Percentiles rank a stretch among this genome's conserved stretches.
phyloP scores from a whole-genome alignment of 768 basidiomycete species.

The Agrocybe praecox region DNA sequence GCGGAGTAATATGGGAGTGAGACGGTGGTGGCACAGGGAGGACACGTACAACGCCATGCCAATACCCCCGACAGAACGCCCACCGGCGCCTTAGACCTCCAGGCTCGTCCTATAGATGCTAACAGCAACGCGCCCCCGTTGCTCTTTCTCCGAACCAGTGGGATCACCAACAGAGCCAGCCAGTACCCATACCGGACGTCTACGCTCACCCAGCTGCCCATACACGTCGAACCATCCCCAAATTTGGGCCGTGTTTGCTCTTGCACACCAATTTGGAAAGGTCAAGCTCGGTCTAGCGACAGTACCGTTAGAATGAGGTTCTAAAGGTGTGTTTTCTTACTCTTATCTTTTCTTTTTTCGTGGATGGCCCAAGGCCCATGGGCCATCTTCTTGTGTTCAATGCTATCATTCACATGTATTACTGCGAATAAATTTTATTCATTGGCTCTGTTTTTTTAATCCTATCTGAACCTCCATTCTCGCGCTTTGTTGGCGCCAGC shows the following conservation, averaged over 20 bases:
- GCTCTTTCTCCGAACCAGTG: not conserved
- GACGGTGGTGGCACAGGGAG: too few species aligned
- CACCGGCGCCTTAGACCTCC: not conserved
- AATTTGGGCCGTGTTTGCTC: conserved; percentile 83
- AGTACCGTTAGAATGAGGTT: too few species aligned
- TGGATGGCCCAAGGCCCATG: not conserved
- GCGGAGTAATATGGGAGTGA: too few species aligned
- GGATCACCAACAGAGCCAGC: too few species aligned
- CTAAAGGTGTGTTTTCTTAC: conserved; percentile 62
- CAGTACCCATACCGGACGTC: not conserved
- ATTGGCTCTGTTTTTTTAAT: not conserved
- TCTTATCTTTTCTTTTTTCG: not conserved
- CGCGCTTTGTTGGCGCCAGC: too few species aligned
- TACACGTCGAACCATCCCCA: too few species aligned
- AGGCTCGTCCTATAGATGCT: not conserved
- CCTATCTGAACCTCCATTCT: too few species aligned
- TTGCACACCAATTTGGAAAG: conserved; percentile 93
- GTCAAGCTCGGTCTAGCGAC: too few species aligned
- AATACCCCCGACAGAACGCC: not conserved
- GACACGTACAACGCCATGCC: not conserved
- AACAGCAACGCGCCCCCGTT: not conserved
- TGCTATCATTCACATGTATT: too few species aligned
- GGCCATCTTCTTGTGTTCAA: too few species aligned
- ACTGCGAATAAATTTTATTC: not conserved
- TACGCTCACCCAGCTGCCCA: not conserved